Evolutionary conservation across 2,329 filamentous ascomycete species (phyloP), one percentile per base, ranked within the genome.

Genomic region (Penicillium sp.): DNA sequence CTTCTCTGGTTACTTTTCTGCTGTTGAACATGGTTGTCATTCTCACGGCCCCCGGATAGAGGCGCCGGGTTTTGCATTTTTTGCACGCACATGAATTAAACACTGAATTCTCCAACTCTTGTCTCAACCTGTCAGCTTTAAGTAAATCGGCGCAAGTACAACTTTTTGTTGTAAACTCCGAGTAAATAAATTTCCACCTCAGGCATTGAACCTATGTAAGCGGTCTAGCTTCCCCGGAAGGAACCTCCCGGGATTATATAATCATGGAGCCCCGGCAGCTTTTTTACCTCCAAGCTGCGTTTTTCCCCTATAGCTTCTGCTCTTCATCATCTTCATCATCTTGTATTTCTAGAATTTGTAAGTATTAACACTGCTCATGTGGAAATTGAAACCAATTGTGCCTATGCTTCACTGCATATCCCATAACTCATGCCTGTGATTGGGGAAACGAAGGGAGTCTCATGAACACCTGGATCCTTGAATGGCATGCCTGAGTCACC

Each of bases 251-350:
- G 52, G 42, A 42, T 51, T 47, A 27, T 23, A 31, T 66, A 58
- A 63, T 35, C 60, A n/a, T 35, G 43, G 48, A 62, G 59, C 55
- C 60, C 53, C 57, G 52, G 63, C 49, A 52, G 60, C 57, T 56
- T 62, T 63, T 59, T 56, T 29, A 47, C 57, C 51, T 57, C 51
- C 51, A 40, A 67, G 64, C 63, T 63, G 61, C 58, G 57, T 63
- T 66, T 65, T 53, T 53, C 56, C 58, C 55, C 42, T 60, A 54
- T 58, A 59, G 59, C 53, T 60, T 56, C 60, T 48, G n/a, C 51
- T 60, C 27, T 45, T 48, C 37, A 46, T 48, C 27, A 50, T 49
- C 48, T 27, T 49, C 44, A 44, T 54, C 58, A 51, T 60, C 59
- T 58, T 53, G 58, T 42, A 52, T 54, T 33, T 44, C 18, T 61